Base-by-base conservation (phyloP, 805 yeast genomes). In the Candida xyloterini region DNA sequence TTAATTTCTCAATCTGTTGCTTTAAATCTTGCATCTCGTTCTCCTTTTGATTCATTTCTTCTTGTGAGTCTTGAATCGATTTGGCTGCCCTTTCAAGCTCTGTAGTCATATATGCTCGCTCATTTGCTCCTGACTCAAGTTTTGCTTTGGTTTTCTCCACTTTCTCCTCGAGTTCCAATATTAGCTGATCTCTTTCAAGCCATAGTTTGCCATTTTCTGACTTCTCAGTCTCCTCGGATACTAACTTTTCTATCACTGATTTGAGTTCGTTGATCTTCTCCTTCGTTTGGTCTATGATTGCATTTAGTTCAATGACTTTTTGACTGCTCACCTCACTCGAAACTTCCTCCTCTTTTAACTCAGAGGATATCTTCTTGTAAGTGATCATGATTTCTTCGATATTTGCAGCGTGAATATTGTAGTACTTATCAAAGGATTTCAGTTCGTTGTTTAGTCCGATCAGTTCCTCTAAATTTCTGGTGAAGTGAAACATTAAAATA, bases 41-140 rank as follows among this genome's bases (percentile, higher is more conserved):
- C 25, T 41, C 33, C 27, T 47, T 48, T n/a, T 38, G 40, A 1
- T 29, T 33, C 6, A 70, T 63, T 27, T 60, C 66, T 1, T 31
- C 32, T 1, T 63, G 54, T 0, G 80, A 70, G 13, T 76, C 82
- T 10, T 48, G 47, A 0, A 73, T 67, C 0, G 88, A 72, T 7
- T 59, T 61, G 9, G 57, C 50, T 0, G 88, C 83, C 36, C 78
- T 73, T 14, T 60, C 61, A 22, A 77, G 71, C 55, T 85, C 91
- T 22, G 66, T 67, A 7, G 59, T 52, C 78, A 81, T 82, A 59
- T 84, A 89, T 35, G 67, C 74, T 32, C 69, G 73, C 51, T 88
- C 95, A 25, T 76, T 77, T 2, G 59, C 57, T 30, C 70, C 68
- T 5, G 79, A 67, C 18, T 70, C 71, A 2, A 73, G 52, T 45